Conservation (phyloP, 768 basidiomycete species). For the Pisolithus microcarpus region DNA sequence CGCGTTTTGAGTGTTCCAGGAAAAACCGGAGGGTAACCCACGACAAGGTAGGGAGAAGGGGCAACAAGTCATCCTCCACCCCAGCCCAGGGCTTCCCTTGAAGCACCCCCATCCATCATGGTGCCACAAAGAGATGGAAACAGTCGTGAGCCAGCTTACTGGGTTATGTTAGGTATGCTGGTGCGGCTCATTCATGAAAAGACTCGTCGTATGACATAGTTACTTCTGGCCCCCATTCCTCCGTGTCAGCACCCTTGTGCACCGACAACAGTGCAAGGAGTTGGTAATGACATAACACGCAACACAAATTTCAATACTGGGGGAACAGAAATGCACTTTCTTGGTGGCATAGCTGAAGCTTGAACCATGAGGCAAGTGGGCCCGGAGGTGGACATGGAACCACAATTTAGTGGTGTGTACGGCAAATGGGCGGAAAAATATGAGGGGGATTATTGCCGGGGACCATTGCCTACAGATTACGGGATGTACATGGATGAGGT, state of each 20-base stretch:
- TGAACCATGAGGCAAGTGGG: slow-evolving; percentile 8
- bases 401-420: slow-evolving; percentile 24
- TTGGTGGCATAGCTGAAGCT: slow-evolving; percentile 21
- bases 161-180: not conserved
- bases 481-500: slow-evolving; percentile 24
- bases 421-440: slow-evolving; percentile 27
- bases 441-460: slow-evolving; percentile 22
- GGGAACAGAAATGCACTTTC: slow-evolving; percentile 17
- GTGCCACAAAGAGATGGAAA: slow-evolving; percentile 21
- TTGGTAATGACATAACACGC: slow-evolving; percentile 22
- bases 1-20: slow-evolving; percentile 19
- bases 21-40: slow-evolving; percentile 6
- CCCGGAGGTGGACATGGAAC: slow-evolving; percentile 2
- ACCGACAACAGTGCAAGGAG: slow-evolving; percentile 26
- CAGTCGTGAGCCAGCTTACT: slow-evolving; percentile 19
- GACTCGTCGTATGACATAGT: slow-evolving; percentile 29
- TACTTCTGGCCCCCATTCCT: slow-evolving; percentile 9
- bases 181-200: slow-evolving; percentile 16
- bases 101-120: slow-evolving; percentile 4
- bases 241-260: slow-evolving; percentile 21
- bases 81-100: not conserved
- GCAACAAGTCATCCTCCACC: not conserved
- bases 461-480: slow-evolving; percentile 17
- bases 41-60: too few relatives aligned
- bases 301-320: slow-evolving; percentile 20